Conservation (phyloP, 345 rosid genomes). For the Cardamine chenopodiifolia region DNA sequence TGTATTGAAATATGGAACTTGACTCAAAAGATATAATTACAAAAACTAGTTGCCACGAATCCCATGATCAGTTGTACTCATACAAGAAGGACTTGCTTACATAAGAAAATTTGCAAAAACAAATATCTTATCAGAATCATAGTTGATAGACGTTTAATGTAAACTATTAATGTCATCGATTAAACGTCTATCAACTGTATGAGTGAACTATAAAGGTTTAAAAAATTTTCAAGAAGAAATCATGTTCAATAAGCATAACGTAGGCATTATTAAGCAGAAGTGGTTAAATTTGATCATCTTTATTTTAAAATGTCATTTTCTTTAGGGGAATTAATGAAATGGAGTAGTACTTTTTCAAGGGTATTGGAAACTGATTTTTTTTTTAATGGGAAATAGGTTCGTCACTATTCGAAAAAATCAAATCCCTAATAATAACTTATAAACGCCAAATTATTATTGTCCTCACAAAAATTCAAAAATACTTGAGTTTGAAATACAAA, state of each 20-base stretch:
- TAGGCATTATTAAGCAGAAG: no score
- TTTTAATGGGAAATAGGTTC: no score
- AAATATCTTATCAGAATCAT: not conserved
- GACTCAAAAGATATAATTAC: slow-evolving; percentile 3
- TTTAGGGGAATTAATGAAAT: no score
- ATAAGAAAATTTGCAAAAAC: slow-evolving; percentile 1
- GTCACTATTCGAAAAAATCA: no score
- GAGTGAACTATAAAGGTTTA: no score
- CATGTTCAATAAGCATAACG: no score
- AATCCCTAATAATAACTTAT: not conserved
- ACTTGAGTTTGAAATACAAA: not conserved
- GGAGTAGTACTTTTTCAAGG: no score
- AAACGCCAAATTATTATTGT: not conserved
- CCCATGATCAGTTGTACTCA: slow-evolving; percentile 13
- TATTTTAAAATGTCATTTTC: no score
- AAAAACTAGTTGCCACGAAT: not conserved
- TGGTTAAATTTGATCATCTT: no score
- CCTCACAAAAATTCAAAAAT: not conserved
- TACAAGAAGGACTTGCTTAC: slow-evolving; percentile 6
- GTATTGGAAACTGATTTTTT: no score
- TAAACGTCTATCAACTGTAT: not conserved
- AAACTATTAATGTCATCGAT: not conserved
- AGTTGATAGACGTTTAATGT: not conserved
- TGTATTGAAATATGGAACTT: not conserved
- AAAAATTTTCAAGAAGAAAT: no score